phyloP scores from a whole-genome alignment of 805 yeast genomes.

The Yamadazyma kitorensis region DNA sequence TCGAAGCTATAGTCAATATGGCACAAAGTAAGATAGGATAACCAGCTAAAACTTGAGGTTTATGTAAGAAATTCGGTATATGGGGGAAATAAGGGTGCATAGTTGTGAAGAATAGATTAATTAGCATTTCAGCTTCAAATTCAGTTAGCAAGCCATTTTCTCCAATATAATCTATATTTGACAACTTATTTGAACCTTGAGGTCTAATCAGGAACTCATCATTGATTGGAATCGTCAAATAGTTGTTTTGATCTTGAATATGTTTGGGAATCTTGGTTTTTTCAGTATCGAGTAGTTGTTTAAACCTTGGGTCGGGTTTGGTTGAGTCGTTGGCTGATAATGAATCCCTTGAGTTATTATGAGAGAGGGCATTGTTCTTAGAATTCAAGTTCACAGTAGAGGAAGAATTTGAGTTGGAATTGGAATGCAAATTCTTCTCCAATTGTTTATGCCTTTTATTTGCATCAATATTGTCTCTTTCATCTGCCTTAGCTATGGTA shows the following conservation, averaged over 20 bases:
- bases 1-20: conserved; percentile 72
- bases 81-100: conserved; percentile 92
- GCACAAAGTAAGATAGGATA: conserved; percentile 83
- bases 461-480: conserved; percentile 58
- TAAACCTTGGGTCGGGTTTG: not conserved
- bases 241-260: conserved; percentile 15
- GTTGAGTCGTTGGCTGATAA: not conserved
- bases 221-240: conserved; percentile 13
- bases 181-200: conserved; percentile 43
- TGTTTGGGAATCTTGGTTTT: conserved; percentile 13
- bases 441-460: conserved; percentile 46
- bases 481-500: conserved; percentile 66
- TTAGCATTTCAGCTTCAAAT: conserved; percentile 54
- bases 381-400: too few species aligned
- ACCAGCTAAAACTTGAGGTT: conserved; percentile 62
- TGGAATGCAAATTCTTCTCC: conserved; percentile 23
- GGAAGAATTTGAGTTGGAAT: not conserved
- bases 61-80: conserved; percentile 70
- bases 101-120: conserved; percentile 63
- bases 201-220: conserved; percentile 42
- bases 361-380: conserved; percentile 1
- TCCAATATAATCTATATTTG: conserved; percentile 61
- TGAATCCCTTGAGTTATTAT: not conserved
- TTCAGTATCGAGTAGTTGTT: too few species aligned
- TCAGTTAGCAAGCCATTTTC: conserved; percentile 57